Evolutionary conservation across 441 rosid species (phyloP), one percentile per base, ranked within the genome.

Genomic region (Corymbia citriodora): DNA sequence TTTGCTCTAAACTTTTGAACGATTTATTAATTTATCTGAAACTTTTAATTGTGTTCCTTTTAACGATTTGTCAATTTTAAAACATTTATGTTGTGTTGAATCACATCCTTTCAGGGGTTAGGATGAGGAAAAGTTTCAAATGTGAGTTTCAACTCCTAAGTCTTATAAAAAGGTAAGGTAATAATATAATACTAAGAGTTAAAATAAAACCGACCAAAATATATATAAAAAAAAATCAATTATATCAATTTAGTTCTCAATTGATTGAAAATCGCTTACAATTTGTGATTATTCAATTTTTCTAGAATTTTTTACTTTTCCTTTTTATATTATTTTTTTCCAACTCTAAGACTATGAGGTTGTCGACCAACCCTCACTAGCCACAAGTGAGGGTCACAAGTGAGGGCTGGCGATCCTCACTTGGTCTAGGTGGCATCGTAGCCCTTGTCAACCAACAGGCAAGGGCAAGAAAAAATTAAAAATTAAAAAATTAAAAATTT

Each of bases 241-340:
- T 40, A 5, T 40, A 6, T 40, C 6, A 40, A 40, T 40, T 40
- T 40, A 40, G 40, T 36, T 4, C 40, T 36, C 40, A 36, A 36
- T 36, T 16, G 23, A 17, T 0, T 3, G 0, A 17, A 68, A 6
- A 68, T 68, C 9, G 23, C 23, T 19, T 4, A 31, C 0, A 0
- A 31, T 8, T 68, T 4, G 0, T 31, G 17, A 68, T 15, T 68
- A 9, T 68, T 65, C n/a, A 31, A 68, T 8, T 68, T 0, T 31
- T 17, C 3, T 31, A 33, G 14, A 33, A 17, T 31, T 25, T 12
- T 25, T 0, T 11, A 1, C 2, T 68, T 31, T 68, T 17, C 36
- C 6, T 31, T 68, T 68, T 33, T 31, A 8, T 5, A 0, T 31
- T 8, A 5, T 68, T 18, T 15, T 0, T 65, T 59, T 61, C 27